Evolutionary conservation across 345 rosid species (phyloP).

Genomic region (Brassica carinata): DNA sequence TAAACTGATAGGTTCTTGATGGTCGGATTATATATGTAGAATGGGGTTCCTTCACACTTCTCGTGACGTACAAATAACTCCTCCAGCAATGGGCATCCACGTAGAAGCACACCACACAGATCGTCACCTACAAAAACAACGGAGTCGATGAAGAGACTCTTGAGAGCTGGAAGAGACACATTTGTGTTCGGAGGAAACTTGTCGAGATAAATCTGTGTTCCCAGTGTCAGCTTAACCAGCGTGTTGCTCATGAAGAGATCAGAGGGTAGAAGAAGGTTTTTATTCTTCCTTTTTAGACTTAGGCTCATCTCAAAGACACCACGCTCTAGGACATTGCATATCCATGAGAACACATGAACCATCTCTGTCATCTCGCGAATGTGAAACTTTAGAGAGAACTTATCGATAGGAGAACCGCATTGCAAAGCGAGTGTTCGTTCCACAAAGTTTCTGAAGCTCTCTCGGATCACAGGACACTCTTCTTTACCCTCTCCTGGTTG

Average conservation of each 20-base stretch:
- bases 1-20: constrained; percentile 12
- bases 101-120: neutral
- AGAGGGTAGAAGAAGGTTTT: neutral
- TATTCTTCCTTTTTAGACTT: neutral
- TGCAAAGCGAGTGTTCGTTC: neutral
- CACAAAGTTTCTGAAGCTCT: neutral
- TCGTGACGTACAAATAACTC: constrained; percentile 2
- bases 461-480: constrained; percentile 6
- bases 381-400: neutral
- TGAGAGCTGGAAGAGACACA: constrained; percentile 21
- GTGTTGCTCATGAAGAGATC: neutral
- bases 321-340: neutral
- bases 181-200: neutral
- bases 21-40: neutral
- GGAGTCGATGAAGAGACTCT: constrained; percentile 6
- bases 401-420: neutral
- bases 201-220: neutral
- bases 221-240: constrained; percentile 23
- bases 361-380: too few species aligned
- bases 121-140: neutral
- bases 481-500: neutral
- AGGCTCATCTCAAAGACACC: neutral
- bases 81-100: constrained; percentile 22
- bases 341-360: neutral
- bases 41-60: neutral